Evolutionary conservation across 2,329 filamentous ascomycete genomes (phyloP).

Genomic region (Stromatinia cepivora): DNA sequence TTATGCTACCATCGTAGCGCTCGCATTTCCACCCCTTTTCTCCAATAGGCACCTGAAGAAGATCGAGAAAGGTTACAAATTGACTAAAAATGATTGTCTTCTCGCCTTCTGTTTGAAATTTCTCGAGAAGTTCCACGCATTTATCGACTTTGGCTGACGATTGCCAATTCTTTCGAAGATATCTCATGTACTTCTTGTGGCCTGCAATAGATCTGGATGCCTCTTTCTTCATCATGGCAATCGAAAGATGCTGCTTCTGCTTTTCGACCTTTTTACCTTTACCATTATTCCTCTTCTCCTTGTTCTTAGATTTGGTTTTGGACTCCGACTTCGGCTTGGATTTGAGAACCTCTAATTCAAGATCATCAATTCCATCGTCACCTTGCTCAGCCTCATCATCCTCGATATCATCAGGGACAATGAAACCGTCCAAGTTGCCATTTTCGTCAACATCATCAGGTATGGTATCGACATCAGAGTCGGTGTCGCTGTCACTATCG

Average conservation of each 20-base stretch:
- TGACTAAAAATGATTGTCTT: conserved; percentile 84
- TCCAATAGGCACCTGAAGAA: conserved; percentile 71
- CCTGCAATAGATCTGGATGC: conserved; percentile 63
- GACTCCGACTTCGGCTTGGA: conserved; percentile 34
- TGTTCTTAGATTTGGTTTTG: conserved; percentile 44
- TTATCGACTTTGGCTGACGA: conserved; percentile 75
- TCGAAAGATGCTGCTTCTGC: conserved; percentile 46
- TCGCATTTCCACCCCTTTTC: conserved; percentile 52
- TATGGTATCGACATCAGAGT: conserved; percentile 45
- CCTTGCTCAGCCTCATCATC: conserved; percentile 37
- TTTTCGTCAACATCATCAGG: conserved; percentile 41
- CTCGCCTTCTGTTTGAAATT: conserved; percentile 52
- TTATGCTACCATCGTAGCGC: conserved; percentile 79
- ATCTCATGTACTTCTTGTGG: conserved; percentile 68
- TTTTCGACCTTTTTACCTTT: conserved; percentile 37
- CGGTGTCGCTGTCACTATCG: conserved; percentile 40
- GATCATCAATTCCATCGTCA: conserved; percentile 41
- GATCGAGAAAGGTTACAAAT: conserved; percentile 76
- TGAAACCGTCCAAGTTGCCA: conserved; percentile 54
- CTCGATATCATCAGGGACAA: conserved; percentile 51
- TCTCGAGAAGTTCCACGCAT: conserved; percentile 61
- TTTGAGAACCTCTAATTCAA: conserved; percentile 35
- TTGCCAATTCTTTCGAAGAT: conserved; percentile 70
- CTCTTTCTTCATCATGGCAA: conserved; percentile 67
- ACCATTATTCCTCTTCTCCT: conserved; percentile 40